Conservation (phyloP, 257 asterid species). For the Penstemon barbatus region DNA sequence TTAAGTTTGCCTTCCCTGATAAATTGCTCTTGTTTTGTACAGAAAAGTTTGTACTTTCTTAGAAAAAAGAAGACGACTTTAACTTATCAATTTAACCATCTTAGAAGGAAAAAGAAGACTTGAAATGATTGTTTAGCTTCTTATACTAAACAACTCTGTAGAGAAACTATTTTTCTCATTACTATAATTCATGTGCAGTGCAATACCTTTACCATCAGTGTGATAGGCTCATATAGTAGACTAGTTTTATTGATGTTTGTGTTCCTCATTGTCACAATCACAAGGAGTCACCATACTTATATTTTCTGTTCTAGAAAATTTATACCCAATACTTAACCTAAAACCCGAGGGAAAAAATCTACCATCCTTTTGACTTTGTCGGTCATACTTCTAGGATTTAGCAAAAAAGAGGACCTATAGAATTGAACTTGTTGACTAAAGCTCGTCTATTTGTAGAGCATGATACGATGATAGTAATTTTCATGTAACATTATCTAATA, state of each 20-base stretch:
- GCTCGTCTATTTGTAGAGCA: neutral
- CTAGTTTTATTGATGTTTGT: neutral
- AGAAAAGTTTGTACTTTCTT: neutral
- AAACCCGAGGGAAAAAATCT: neutral
- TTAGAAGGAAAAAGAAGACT: neutral
- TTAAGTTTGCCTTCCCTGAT: conserved; percentile 15
- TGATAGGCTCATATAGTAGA: neutral
- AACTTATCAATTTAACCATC: neutral
- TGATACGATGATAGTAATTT: neutral
- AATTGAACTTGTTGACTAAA: neutral
- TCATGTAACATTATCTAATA: neutral
- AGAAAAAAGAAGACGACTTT: neutral
- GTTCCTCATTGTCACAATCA: neutral
- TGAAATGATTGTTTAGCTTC: neutral
- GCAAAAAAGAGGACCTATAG: neutral
- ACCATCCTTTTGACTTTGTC: too few species aligned
- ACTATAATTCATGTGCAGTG: too few species aligned
- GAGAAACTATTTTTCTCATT: neutral
- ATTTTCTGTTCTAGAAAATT: neutral
- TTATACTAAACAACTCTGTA: neutral
- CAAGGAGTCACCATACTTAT: neutral
- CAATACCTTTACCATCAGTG: too few species aligned
- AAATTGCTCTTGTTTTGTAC: neutral
- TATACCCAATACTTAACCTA: neutral
- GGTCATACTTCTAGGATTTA: neutral